phyloP scores from a whole-genome alignment of 805 yeast genomes.

The Schwanniomyces occidentalis region DNA sequence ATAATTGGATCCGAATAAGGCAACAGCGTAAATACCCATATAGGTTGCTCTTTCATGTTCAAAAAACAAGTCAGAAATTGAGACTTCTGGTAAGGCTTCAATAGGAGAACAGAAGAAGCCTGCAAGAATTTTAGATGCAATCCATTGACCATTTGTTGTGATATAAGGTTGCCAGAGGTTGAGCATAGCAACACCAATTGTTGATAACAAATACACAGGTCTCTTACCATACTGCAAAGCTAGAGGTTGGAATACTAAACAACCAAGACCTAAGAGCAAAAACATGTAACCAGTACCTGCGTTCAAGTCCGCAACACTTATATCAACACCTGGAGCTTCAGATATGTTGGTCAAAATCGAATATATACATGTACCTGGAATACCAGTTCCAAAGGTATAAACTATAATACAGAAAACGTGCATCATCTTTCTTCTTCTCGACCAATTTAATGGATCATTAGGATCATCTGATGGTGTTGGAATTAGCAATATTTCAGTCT shows the following conservation, averaged over 20 bases:
- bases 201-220: slow-evolving; percentile 42
- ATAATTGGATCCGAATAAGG: slow-evolving; percentile 6
- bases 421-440: slow-evolving; percentile 45
- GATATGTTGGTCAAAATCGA: slow-evolving; percentile 5
- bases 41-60: slow-evolving; percentile 46
- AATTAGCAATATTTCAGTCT: slow-evolving; percentile 45
- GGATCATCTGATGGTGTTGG: slow-evolving; percentile 72
- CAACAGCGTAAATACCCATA: slow-evolving; percentile 6
- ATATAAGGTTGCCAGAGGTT: slow-evolving; percentile 25
- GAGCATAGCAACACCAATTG: slow-evolving; percentile 14
- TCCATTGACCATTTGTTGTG: slow-evolving; percentile 28
- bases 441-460: slow-evolving; percentile 72
- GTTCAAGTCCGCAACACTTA: slow-evolving; percentile 5
- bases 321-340: slow-evolving; percentile 19
- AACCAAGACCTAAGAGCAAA: slow-evolving; percentile 27
- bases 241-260: slow-evolving; percentile 52
- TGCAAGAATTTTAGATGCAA: slow-evolving; percentile 30
- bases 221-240: slow-evolving; percentile 52
- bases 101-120: slow-evolving; percentile 37
- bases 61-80: slow-evolving; percentile 51
- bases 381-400: slow-evolving; percentile 42
- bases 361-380: slow-evolving; percentile 3
- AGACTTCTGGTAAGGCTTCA: slow-evolving; percentile 51
- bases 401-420: slow-evolving; percentile 40
- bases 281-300: slow-evolving; percentile 3